Base-by-base conservation (phyloP, 805 yeast genomes). In the Suhomyces pyralidae region DNA sequence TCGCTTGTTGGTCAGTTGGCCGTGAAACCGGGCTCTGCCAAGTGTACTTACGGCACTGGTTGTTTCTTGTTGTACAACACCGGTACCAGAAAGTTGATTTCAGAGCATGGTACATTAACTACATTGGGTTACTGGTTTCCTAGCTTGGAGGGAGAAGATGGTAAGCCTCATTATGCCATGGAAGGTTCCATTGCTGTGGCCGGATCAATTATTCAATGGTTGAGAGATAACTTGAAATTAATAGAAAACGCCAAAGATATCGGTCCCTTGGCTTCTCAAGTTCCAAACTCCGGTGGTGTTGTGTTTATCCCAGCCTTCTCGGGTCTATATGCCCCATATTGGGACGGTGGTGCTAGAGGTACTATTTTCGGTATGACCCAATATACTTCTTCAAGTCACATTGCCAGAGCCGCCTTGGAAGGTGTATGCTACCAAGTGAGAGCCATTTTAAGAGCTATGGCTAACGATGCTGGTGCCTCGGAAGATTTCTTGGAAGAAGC, bases 161-260 rank as follows among this genome's bases (percentile, higher is more conserved):
- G 71, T 1, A 68, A 79, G 60, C 96, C 97, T 5, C 90, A 87
- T 58, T 92, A 82, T 70, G 97, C 97, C 10, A 75, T 92, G 49
- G 98, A 92, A 72, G 98, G 98, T 49, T 90, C 97, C 7, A 89
- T 93, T 62, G 96, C 97, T 3, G 97, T 91, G 50, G 97, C 97
- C 20, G 97, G 98, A 28, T 85, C 96, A 8, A 88, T 88, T 60
- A 90, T 92, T 58, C 96, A 90, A 72, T 92, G 97, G 97, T 80
- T 93, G 60, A 80, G 96, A 65, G 97, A 92, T 71, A 91, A 91
- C 73, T 80, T 92, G 72, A 86, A 88, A 59, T 74, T 92, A 63
- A 88, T 92, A 61, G 84, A 83, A 61, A 81, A 83, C 53, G 88
- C 96, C 6, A 85, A 86, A 59, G 97, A 92, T 69, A 84, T 93